Evolutionary conservation across 108 stramenopile species (phyloP).

Genomic region (Fragilariopsis cylindrus): DNA sequence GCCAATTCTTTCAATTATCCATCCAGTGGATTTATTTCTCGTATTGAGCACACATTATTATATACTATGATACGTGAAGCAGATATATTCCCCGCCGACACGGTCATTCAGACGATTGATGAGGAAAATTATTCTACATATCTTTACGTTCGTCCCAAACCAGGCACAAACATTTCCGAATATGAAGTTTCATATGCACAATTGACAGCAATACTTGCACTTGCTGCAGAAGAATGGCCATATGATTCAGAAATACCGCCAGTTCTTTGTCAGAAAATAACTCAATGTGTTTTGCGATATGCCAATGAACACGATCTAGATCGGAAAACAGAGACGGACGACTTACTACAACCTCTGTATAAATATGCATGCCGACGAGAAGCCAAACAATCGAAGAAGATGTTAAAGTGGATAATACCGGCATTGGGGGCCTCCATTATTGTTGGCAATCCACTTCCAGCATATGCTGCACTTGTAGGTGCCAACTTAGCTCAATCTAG

Average conservation of each 20-base stretch:
- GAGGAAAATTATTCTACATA: constrained; percentile 61
- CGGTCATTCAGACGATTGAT: constrained; percentile 47
- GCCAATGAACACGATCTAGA: constrained; percentile 44
- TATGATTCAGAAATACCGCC: constrained; percentile 23
- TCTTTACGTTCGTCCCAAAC: constrained; percentile 25
- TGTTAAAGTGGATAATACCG: background rate
- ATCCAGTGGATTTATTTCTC: constrained; percentile 44
- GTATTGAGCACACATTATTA: constrained; percentile 54
- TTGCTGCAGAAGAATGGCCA: constrained; percentile 56
- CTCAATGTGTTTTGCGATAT: constrained; percentile 48
- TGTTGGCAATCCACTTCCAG: constrained; percentile 15
- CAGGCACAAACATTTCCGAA: constrained; percentile 16
- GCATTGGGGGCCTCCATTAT: constrained; percentile 5
- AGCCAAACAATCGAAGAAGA: constrained; percentile 12
- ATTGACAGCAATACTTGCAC: constrained; percentile 53
- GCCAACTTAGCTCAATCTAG: background rate
- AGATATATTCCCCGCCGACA: constrained; percentile 46
- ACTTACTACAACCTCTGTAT: constrained; percentile 28
- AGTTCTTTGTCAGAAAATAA: constrained; percentile 42
- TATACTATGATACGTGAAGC: constrained; percentile 50
- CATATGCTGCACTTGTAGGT: constrained; percentile 2
- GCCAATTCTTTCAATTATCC: constrained; percentile 47
- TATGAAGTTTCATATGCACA: constrained; percentile 57
- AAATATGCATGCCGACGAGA: constrained; percentile 16
- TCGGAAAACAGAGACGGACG: constrained; percentile 47